phyloP scores from a whole-genome alignment of 2,329 filamentous ascomycete genomes.

The Alternaria metachromatica region DNA sequence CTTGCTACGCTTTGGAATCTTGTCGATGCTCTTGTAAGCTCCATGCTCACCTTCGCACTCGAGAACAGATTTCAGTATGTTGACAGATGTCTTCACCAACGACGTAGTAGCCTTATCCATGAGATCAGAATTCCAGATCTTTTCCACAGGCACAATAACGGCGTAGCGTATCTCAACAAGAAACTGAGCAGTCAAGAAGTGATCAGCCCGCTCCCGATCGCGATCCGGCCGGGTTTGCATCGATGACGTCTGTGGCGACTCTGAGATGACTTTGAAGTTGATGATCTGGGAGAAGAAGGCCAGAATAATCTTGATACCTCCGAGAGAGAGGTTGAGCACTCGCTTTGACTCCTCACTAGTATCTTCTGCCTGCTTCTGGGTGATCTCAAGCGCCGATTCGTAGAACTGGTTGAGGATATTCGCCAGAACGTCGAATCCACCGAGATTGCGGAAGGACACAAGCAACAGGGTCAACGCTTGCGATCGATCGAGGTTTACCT shows the following conservation, averaged over 20 bases:
- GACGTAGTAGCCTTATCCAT: conserved; percentile 80
- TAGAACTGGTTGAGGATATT: conserved; percentile 74
- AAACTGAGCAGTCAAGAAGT: conserved; percentile 75
- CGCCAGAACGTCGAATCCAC: conserved; percentile 77
- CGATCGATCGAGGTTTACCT: conserved; percentile 59
- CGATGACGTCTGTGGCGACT: conserved; percentile 69
- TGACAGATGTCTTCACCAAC: conserved; percentile 79
- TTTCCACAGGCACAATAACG: conserved; percentile 75
- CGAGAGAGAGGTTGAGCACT: conserved; percentile 58
- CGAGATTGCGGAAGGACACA: conserved; percentile 82
- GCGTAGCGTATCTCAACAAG: conserved; percentile 84
- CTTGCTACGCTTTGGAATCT: conserved; percentile 57
- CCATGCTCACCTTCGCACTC: conserved; percentile 76
- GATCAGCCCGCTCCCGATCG: conserved; percentile 64
- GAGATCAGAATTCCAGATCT: conserved; percentile 85
- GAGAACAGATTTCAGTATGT: conserved; percentile 80
- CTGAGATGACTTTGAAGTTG: conserved; percentile 79
- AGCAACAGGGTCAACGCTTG: conserved; percentile 72
- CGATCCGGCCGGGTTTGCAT: conserved; percentile 61
- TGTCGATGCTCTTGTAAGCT: conserved; percentile 68
- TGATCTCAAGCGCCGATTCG: conserved; percentile 60
- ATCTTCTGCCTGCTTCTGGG: conserved; percentile 51
- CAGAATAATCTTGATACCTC: conserved; percentile 80
- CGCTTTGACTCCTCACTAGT: conserved; percentile 53
- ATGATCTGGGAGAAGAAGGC: conserved; percentile 79